Evolutionary conservation across 176 grass and related monocot genomes (phyloP), one percentile per base, ranked within the genome.

Genomic region (Paspalum notatum): DNA sequence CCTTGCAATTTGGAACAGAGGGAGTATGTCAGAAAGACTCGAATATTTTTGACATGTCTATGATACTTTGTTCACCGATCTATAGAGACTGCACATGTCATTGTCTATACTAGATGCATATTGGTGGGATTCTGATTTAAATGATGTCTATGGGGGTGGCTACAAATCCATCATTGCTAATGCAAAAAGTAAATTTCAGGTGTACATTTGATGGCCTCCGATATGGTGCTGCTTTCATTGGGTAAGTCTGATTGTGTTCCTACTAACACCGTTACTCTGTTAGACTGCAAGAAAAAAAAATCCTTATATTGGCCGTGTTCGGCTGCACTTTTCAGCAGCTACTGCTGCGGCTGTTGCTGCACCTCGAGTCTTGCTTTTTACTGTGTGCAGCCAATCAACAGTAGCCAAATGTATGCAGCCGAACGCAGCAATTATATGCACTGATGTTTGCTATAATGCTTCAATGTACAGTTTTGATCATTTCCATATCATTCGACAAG

Each of bases 141-240:
- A 16, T 66, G 49, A 76, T 68, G 14, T 46, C 15, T 12, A 43
- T 64, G 53, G n/a, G n/a, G 42, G 9, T 78, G 52, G 8, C 43
- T 74, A 63, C 78, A 80, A 68, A 41, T 88, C 7, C 18, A 21
- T 66, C 64, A 37, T 45, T 80, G 56, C 71, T 87, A 77, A 84
- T 24, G n/a, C 60, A 48, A 72, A 67, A 15, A 59, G 10, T 52
- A 84, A 68, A 62, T 80, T 87, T 64, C 66, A 98, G 95, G 95
- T 98, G 95, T 79, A 90, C 92, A 20, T 98, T 98, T 88, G 95
- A 98, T 79, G 95, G 95, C 67, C 88, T 98, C 16, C 90, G 95
- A 46, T 94, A 98, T 87, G 84, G 95, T 79, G 92, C 95, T 81
- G 95, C 95, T 83, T 98, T 98, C 78, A 91, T 98, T 13, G 95